A percentile compares a stretch with the other conserved stretches of the same genome.
Evolutionary conservation across 2,329 filamentous ascomycete species (phyloP).

Genomic region (Thyridium curvatum): DNA sequence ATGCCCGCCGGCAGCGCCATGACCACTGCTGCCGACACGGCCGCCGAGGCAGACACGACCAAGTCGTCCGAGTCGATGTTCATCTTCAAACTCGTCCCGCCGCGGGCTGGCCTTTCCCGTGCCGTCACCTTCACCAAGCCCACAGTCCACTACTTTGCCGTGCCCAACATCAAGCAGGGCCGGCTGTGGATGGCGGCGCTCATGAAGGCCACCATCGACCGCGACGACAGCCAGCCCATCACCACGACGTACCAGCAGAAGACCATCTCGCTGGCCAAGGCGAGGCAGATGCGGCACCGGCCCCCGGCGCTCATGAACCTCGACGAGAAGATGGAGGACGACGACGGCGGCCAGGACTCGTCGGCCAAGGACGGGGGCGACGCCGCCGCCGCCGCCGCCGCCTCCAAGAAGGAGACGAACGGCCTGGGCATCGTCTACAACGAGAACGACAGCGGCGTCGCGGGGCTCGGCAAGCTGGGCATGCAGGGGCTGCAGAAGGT

Average conservation of each 20-base stretch:
- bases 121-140: conserved; percentile 98
- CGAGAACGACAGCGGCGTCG: conserved; percentile 30
- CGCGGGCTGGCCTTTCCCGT: conserved; percentile 76
- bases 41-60: conserved; percentile 40
- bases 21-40: conserved; percentile 33
- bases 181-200: conserved; percentile 96
- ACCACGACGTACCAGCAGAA: conserved; percentile 95
- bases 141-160: conserved; percentile 94
- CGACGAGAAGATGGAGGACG: conserved; percentile 36
- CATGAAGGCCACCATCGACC: conserved; percentile 98
- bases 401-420: conserved; percentile 12
- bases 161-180: conserved; percentile 82
- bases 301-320: conserved; percentile 82
- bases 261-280: conserved; percentile 88
- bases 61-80: conserved; percentile 64
- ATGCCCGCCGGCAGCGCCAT: conserved; percentile 40
- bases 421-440: conserved; percentile 31
- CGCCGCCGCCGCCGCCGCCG: conserved; percentile 10
- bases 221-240: conserved; percentile 72
- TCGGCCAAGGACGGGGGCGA: conserved; percentile 8
- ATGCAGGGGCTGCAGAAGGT: conserved; percentile 20
- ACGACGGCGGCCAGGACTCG: conserved; percentile 14
- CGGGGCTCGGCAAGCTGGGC: conserved; percentile 27
- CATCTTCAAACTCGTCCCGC: conserved; percentile 96
- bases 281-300: conserved; percentile 78